Evolutionary conservation across 495 filamentous ascomycete genomes (phyloP).

Genomic region (Talaromyces proteolyticus): DNA sequence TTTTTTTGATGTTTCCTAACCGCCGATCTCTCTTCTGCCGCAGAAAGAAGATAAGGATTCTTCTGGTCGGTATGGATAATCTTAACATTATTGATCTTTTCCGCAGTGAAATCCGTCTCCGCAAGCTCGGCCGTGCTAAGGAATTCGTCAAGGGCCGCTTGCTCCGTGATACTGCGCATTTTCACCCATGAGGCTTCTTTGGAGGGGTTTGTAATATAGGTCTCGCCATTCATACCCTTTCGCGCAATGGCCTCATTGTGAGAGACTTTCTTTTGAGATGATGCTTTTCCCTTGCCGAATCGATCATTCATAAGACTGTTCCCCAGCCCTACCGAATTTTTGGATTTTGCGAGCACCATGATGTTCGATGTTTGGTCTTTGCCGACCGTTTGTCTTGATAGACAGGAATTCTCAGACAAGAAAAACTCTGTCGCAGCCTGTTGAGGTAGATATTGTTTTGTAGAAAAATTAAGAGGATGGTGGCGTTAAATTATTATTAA

Average conservation of each 20-base stretch:
- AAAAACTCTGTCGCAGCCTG: constrained; percentile 12
- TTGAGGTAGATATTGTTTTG: not conserved
- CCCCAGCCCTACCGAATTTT: constrained; percentile 89
- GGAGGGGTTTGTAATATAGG: constrained; percentile 40
- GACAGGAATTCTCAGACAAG: too few relatives aligned
- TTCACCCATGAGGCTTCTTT: constrained; percentile 55
- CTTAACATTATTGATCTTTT: constrained; percentile 97
- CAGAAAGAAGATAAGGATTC: constrained; percentile 89
- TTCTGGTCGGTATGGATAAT: constrained; percentile 94
- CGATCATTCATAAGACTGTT: constrained; percentile 90
- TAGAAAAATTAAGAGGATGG: too few relatives aligned
- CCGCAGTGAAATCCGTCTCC: constrained; percentile 96
- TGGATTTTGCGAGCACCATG: constrained; percentile 95
- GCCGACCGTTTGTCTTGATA: not conserved
- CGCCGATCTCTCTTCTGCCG: constrained; percentile 74
- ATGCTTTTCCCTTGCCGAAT: constrained; percentile 81
- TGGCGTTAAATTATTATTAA: constrained; percentile 7
- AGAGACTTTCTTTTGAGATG: constrained; percentile 59
- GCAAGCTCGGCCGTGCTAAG: constrained; percentile 86
- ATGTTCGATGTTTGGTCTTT: constrained; percentile 18
- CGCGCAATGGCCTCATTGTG: constrained; percentile 52
- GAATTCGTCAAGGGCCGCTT: constrained; percentile 88
- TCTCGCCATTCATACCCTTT: constrained; percentile 37
- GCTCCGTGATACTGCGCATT: constrained; percentile 98
- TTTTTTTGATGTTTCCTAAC: constrained; percentile 78